These are phyloP conservation scores for Triticum turgidum DNA, from an alignment of 176 grass and related monocot genomes.

Conservation along the genomic window DNA sequence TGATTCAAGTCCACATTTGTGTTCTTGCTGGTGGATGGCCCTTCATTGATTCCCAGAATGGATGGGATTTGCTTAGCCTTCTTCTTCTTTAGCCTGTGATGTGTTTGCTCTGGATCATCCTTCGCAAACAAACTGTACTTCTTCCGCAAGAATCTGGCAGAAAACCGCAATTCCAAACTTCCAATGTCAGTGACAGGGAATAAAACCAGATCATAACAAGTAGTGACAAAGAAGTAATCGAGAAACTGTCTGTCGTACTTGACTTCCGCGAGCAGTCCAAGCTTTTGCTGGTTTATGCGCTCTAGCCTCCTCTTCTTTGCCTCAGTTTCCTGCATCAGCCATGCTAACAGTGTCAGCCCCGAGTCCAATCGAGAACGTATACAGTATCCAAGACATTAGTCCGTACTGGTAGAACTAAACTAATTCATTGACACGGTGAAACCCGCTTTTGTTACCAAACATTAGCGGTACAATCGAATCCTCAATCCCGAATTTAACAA, in stretches of 20 bases:
- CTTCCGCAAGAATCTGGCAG: conserved; percentile 63
- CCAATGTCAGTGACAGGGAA: not conserved
- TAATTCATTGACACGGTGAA: not conserved
- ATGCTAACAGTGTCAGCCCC: not conserved
- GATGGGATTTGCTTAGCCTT: not conserved
- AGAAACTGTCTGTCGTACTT: conserved; percentile 40
- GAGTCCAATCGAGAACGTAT: not conserved
- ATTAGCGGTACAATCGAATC: not conserved
- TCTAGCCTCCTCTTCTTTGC: conserved; percentile 55
- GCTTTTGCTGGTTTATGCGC: conserved; percentile 41
- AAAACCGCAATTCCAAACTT: not conserved
- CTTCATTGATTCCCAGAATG: conserved; percentile 11
- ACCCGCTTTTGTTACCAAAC: not conserved
- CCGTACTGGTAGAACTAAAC: not conserved
- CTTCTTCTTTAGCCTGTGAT: conserved; percentile 46
- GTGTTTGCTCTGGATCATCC: conserved; percentile 11
- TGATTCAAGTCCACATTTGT: conserved; percentile 53
- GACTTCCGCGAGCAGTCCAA: conserved; percentile 52
- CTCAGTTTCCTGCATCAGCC: conserved; percentile 54
- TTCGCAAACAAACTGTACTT: conserved; percentile 43
- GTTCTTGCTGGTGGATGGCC: conserved; percentile 46
- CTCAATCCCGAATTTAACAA: not conserved
- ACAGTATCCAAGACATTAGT: not conserved
- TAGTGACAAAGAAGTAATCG: not conserved
- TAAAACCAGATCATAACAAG: not conserved